Conservation (phyloP, 352 stramenopile species). For the Phytophthora lateralis region DNA sequence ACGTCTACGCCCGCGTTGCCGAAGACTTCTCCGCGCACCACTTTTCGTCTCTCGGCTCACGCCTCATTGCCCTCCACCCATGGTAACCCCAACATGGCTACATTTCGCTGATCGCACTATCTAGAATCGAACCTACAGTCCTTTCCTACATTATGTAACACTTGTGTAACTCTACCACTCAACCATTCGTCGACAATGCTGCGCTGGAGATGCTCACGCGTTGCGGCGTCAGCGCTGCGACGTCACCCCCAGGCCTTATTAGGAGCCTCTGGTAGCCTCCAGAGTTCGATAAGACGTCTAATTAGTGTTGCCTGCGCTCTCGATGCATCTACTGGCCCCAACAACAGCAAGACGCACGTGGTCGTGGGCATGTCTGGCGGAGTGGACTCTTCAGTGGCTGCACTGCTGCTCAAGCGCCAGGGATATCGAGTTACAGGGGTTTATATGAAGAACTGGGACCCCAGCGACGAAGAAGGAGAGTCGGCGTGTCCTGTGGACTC, state of each 20-base stretch:
- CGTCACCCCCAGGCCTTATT: constrained; percentile 11
- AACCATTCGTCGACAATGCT: constrained; percentile 35
- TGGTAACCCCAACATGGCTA: constrained; percentile 48
- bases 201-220: constrained; percentile 10
- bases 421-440: constrained; percentile 95
- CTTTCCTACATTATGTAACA: constrained; percentile 15
- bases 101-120: constrained; percentile 20
- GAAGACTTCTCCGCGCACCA: constrained; percentile 69
- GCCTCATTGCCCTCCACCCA: constrained; percentile 66
- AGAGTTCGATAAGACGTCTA: constrained; percentile 3
- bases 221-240: constrained; percentile 7
- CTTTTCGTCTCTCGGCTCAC: constrained; percentile 66
- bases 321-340: not conserved
- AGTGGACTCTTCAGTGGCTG: constrained; percentile 97
- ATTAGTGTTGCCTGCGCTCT: constrained; percentile 1
- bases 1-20: constrained; percentile 56
- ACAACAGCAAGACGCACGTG: constrained; percentile 69
- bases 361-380: constrained; percentile 98
- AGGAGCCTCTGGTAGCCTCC: not conserved
- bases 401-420: constrained; percentile 90
- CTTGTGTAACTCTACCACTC: constrained; percentile 18
- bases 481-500: constrained; percentile 86
- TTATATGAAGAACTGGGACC: constrained; percentile 99
- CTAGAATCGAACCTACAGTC: constrained; percentile 10
- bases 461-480: constrained; percentile 90